Conservation (phyloP, 2,329 filamentous ascomycete genomes). For the Ophiocordyceps unilateralis region DNA sequence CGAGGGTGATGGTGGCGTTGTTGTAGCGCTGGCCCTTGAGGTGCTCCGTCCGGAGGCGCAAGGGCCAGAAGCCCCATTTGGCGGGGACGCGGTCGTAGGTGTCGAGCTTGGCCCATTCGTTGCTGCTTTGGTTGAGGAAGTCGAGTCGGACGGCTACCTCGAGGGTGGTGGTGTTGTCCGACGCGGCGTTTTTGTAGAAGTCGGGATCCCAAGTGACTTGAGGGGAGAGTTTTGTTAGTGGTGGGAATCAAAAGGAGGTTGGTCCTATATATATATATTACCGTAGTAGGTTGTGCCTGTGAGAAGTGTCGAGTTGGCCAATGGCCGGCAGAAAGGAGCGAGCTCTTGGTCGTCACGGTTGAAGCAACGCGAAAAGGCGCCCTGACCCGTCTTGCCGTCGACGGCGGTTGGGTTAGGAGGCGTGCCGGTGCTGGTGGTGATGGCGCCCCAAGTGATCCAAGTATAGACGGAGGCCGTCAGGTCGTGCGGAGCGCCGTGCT, state of each 20-base stretch:
- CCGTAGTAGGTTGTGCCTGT: conserved; percentile 32
- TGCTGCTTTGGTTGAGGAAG: conserved; percentile 18
- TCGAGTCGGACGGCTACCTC: conserved; percentile 21
- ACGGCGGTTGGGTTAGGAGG: conserved; percentile 27
- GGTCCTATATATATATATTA: too few relatives aligned
- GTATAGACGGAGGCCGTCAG: conserved; percentile 27
- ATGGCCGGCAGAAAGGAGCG: conserved; percentile 35
- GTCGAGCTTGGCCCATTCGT: conserved; percentile 20
- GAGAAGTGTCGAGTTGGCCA: conserved; percentile 23
- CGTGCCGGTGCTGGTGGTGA: conserved; percentile 23
- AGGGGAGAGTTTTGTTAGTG: too few relatives aligned
- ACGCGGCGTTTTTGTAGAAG: conserved; percentile 26
- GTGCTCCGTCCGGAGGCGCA: conserved; percentile 20
- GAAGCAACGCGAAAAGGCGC: conserved; percentile 31
- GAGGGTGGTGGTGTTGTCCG: conserved; percentile 12
- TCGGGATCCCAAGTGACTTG: conserved; percentile 42
- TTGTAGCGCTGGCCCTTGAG: conserved; percentile 19
- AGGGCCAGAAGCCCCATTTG: conserved; percentile 29
- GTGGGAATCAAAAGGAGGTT: too few relatives aligned
- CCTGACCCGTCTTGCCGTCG: conserved; percentile 19
- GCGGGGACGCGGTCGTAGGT: conserved; percentile 17
- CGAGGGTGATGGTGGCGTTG: conserved; percentile 31
- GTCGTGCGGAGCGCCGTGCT: conserved; percentile 26
- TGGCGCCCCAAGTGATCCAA: conserved; percentile 15
- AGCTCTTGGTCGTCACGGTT: conserved; percentile 24